phyloP scores from a whole-genome alignment of 2,329 filamentous ascomycete species.

The Paramyrothecium roridum region DNA sequence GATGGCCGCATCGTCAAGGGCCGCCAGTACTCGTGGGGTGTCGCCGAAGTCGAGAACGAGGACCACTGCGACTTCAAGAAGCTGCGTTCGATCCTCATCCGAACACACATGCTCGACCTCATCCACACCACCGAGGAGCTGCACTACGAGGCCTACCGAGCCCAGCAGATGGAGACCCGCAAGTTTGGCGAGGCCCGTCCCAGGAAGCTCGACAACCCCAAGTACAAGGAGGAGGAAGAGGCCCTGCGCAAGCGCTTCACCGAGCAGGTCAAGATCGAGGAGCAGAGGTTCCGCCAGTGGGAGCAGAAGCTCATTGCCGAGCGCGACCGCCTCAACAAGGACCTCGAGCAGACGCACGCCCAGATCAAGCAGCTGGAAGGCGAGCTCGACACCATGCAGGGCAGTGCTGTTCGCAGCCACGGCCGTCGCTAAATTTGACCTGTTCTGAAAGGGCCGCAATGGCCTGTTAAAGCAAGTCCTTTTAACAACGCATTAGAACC shows the following conservation, averaged over 20 bases:
- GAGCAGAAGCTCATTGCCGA: constrained; percentile 99
- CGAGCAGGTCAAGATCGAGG: constrained; percentile 99
- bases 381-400: constrained; percentile 92
- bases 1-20: constrained; percentile 98
- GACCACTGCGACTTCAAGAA: constrained; percentile 99
- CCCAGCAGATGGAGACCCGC: constrained; percentile 99
- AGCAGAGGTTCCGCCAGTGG: constrained; percentile 98
- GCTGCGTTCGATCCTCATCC: constrained; percentile 96
- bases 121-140: constrained; percentile 99
- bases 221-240: constrained; percentile 99
- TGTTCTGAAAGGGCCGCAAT: neutral
- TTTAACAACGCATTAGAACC: neutral
- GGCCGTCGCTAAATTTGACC: constrained; percentile 73
- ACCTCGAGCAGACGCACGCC: constrained; percentile 95
- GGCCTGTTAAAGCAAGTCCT: neutral
- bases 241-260: constrained; percentile 97
- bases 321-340: constrained; percentile 99
- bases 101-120: constrained; percentile 98
- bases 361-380: constrained; percentile 87
- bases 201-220: constrained; percentile 98
- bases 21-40: constrained; percentile 98
- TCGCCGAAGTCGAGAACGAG: constrained; percentile 99
- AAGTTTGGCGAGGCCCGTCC: constrained; percentile 98
- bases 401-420: constrained; percentile 83
- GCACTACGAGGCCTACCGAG: constrained; percentile 98